Conservation (phyloP, 257 asterid genomes). For the Nemophila menziesii region DNA sequence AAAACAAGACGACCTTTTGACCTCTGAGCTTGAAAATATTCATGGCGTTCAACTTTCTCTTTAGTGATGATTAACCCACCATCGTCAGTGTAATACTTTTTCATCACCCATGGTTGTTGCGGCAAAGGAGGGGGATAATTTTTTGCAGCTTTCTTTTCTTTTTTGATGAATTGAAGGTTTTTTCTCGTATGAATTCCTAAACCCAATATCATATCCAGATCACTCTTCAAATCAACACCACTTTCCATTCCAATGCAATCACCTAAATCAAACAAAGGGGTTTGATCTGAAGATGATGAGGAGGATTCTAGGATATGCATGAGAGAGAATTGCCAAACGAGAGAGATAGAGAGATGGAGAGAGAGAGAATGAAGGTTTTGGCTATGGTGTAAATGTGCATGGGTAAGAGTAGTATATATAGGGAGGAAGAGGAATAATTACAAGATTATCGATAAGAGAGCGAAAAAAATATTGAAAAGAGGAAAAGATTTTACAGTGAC, state of each 20-base stretch:
- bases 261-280: constrained; percentile 14
- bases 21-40: constrained; percentile 47
- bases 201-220: constrained; percentile 1
- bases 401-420: constrained; percentile 1
- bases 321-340: neutral
- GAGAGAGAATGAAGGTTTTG: neutral
- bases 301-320: constrained; percentile 26
- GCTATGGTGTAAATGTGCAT: constrained; percentile 2
- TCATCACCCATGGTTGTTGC: constrained; percentile 59
- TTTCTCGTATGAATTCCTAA: neutral
- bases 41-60: constrained; percentile 43
- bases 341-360: neutral
- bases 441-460: constrained; percentile 16
- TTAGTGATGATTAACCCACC: constrained; percentile 52
- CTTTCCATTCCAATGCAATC: constrained; percentile 51
- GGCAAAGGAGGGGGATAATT: constrained; percentile 63
- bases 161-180: neutral
- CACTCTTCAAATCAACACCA: constrained; percentile 27
- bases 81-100: constrained; percentile 30
- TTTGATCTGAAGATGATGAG: constrained; percentile 1
- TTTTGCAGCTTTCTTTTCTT: constrained; percentile 1
- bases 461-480: constrained; percentile 15
- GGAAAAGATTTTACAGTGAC: constrained; percentile 33
- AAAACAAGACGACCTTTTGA: constrained; percentile 51
- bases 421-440: too few species aligned